These are phyloP conservation scores for Chlorella sorokiniana DNA, from an alignment of 139 green algal genomes.

Conservation along the genomic window DNA sequence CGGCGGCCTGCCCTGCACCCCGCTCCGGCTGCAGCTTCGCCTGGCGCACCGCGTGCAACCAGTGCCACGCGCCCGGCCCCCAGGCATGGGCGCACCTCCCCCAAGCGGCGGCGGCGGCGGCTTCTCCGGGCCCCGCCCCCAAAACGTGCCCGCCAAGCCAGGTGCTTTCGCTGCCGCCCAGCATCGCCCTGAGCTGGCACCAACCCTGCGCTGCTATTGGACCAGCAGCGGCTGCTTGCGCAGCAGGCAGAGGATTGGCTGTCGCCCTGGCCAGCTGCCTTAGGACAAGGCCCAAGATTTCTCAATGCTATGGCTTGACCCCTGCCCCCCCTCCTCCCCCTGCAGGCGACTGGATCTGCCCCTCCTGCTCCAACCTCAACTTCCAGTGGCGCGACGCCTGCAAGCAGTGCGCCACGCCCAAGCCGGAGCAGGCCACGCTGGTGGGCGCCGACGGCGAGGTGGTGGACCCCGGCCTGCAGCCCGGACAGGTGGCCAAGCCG, in stretches of 20 bases:
- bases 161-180: neutral
- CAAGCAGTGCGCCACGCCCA: slow-evolving; percentile 54
- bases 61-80: slow-evolving; percentile 57
- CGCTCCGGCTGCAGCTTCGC: slow-evolving; percentile 50
- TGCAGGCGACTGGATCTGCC: slow-evolving; percentile 61
- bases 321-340: neutral
- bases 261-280: neutral
- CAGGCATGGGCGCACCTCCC: slow-evolving; percentile 10
- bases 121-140: neutral
- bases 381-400: slow-evolving; percentile 57
- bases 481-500: slow-evolving; percentile 20
- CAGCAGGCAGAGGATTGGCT: too few species aligned
- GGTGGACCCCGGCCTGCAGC: slow-evolving; percentile 24
- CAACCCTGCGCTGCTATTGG: neutral
- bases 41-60: slow-evolving; percentile 74
- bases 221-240: neutral
- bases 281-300: neutral
- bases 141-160: slow-evolving; percentile 33
- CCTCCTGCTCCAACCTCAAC: slow-evolving; percentile 56
- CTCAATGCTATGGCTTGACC: neutral
- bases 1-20: neutral
- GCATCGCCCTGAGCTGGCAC: neutral
- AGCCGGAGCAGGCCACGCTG: neutral
- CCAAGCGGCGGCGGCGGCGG: neutral
- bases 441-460: neutral